Conservation (phyloP, 441 rosid species). For the Syzygium syzygioides region DNA sequence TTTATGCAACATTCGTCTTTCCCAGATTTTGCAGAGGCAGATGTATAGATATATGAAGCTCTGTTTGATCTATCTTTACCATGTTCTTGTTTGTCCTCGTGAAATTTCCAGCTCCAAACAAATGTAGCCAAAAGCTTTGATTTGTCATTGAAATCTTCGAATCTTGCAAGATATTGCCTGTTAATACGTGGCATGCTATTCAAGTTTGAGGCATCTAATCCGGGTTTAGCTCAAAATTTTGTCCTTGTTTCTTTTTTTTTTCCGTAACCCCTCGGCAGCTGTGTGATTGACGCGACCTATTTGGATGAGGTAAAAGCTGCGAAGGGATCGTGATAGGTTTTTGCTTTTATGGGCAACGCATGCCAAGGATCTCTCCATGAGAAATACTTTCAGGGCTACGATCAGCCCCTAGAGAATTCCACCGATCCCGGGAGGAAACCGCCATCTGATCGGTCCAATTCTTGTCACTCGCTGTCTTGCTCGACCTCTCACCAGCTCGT, state of each 20-base stretch:
- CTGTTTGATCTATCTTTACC: neutral
- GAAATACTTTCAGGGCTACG: constrained; percentile 56
- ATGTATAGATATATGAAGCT: neutral
- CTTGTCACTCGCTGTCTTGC: constrained; percentile 40
- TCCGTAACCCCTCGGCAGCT: constrained; percentile 13
- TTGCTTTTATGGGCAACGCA: constrained; percentile 79
- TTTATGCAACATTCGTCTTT: neutral
- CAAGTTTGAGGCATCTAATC: neutral
- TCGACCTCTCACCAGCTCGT: constrained; percentile 23
- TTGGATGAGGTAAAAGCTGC: constrained; percentile 43
- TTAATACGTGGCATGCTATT: neutral
- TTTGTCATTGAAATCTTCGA: neutral
- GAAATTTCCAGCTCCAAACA: neutral
- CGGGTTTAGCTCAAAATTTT: constrained; percentile 14
- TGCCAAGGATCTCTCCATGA: constrained; percentile 72
- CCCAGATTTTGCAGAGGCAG: neutral
- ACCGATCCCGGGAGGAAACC: constrained; percentile 30
- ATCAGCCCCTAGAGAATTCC: constrained; percentile 61
- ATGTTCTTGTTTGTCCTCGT: neutral
- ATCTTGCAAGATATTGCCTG: neutral
- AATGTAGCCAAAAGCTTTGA: neutral
- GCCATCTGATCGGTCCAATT: constrained; percentile 30
- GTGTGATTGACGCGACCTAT: constrained; percentile 25
- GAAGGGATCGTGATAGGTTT: constrained; percentile 23
- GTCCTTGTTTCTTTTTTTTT: constrained; percentile 7